Evolutionary conservation across 2,329 filamentous ascomycete species (phyloP), one percentile per base, ranked within the genome.

Genomic region (Cladosporium velox): DNA sequence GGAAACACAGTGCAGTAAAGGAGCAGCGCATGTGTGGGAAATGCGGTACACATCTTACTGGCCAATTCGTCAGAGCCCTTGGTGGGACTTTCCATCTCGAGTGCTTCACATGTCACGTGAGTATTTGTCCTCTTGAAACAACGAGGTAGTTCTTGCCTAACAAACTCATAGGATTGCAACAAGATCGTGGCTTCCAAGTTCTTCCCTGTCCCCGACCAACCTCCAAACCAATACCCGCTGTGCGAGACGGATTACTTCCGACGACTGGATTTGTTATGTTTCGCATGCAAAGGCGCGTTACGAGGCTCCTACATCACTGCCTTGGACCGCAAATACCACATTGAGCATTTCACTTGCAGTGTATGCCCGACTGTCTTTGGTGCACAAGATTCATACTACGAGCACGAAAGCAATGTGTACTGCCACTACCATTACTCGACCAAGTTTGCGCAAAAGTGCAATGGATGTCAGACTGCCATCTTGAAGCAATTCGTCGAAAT

Each of bases 381-480:
- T 61, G 95, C 95, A 7, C 92, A 96, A 75, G 95, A 99, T 82
- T 97, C 93, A 77, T 99, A 99, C 79, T 99, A 99, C 79, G 95
- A 99, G 79, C 95, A 99, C 75, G 93, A 97, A 74, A 90, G 92
- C 70, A 91, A 92, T 73, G 95, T 99, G 30, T 99, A 97, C 79
- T 99, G 95, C 78, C 95, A 99, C 78, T 99, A 96, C 77, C 95
- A 99, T 79, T 99, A 99, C 79, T 98, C 94, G 14, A 99, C 95
- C 18, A 92, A 93, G 75, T 98, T 97, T 76, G 95, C 95, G 41
- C 94, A 98, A 77, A 87, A 92, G 65, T 99, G 95, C 78, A 97
- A 96, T 77, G 95, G 95, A 70, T 99, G 95, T 75, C 93, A 97
- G 75, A 97, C 94, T 2, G 92, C 95, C 62, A 99, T 99, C 69